Percentiles rank a stretch among this genome's conserved stretches.
phyloP scores from a whole-genome alignment of 331 rosid genomes.

The Acacia pycnantha region DNA sequence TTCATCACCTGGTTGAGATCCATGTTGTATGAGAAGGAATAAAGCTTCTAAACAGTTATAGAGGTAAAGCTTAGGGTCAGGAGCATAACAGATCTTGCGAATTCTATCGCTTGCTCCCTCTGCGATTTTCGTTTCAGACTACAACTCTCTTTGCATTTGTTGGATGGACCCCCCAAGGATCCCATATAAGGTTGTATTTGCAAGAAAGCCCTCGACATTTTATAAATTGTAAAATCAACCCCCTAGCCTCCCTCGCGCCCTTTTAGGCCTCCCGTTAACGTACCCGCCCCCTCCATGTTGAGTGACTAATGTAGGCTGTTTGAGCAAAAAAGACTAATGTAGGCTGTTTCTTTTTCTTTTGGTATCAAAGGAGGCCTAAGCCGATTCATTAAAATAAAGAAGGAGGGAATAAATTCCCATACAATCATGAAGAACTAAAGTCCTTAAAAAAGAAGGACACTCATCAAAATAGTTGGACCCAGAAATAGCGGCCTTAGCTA shows the following conservation, averaged over 20 bases:
- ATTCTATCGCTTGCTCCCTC: background rate
- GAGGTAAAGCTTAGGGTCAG: background rate
- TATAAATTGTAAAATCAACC: background rate
- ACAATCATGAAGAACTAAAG: no score
- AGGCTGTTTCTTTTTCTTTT: no score
- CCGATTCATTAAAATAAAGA: no score
- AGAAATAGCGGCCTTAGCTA: no score
- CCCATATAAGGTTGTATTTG: background rate
- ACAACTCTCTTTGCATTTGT: background rate
- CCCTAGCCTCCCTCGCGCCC: background rate
- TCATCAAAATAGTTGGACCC: no score
- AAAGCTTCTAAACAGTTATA: background rate
- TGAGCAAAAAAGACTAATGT: no score
- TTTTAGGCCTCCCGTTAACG: background rate
- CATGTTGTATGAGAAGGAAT: slow-evolving; percentile 13
- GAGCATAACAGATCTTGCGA: slow-evolving; percentile 11
- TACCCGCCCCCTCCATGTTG: background rate
- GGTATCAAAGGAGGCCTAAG: no score
- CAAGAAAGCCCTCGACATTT: background rate
- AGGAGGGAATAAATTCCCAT: no score
- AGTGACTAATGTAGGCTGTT: no score
- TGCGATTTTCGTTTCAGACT: background rate
- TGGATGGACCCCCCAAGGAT: background rate
- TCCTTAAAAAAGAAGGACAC: no score
- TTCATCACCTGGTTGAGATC: slow-evolving; percentile 43